Evolutionary conservation across 495 filamentous ascomycete genomes (phyloP).

Genomic region (Hapsidospora chrysogenum): DNA sequence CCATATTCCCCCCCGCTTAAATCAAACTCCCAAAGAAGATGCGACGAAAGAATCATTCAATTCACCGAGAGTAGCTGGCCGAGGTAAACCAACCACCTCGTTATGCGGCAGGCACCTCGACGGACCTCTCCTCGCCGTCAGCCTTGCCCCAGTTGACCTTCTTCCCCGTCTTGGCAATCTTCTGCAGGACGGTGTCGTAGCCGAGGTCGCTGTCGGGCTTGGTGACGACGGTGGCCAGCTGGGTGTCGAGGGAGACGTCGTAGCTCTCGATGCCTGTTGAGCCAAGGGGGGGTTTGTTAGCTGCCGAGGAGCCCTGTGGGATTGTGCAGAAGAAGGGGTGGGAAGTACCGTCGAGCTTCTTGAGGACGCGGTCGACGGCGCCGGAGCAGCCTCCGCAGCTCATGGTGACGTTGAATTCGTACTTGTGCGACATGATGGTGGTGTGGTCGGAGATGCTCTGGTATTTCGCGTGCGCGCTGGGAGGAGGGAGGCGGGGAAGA

Average conservation of each 20-base stretch:
- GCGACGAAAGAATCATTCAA: no score
- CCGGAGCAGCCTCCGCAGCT: constrained; percentile 48
- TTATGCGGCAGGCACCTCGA: constrained; percentile 21
- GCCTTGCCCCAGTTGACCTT: constrained; percentile 59
- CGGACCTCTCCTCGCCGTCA: constrained; percentile 29
- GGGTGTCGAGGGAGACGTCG: constrained; percentile 70
- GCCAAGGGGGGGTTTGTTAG: not conserved
- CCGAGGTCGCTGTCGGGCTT: constrained; percentile 44
- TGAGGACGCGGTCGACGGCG: constrained; percentile 77
- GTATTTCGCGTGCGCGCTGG: not conserved
- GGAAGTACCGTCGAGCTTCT: constrained; percentile 67
- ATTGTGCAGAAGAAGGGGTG: not conserved
- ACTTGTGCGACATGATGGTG: constrained; percentile 21
- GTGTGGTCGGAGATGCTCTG: no score
- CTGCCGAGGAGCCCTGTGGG: not conserved
- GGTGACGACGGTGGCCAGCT: constrained; percentile 59
- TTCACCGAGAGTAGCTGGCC: no score
- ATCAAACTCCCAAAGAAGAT: no score
- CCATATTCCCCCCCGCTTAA: no score
- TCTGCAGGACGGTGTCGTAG: constrained; percentile 69
- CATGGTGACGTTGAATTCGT: constrained; percentile 53
- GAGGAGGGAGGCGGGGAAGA: not conserved
- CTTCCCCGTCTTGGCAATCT: constrained; percentile 94
- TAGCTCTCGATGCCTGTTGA: constrained; percentile 64
- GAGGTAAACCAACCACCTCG: no score